phyloP scores from a whole-genome alignment of 2,329 filamentous ascomycete species.

The Blastomyces emzantsi region DNA sequence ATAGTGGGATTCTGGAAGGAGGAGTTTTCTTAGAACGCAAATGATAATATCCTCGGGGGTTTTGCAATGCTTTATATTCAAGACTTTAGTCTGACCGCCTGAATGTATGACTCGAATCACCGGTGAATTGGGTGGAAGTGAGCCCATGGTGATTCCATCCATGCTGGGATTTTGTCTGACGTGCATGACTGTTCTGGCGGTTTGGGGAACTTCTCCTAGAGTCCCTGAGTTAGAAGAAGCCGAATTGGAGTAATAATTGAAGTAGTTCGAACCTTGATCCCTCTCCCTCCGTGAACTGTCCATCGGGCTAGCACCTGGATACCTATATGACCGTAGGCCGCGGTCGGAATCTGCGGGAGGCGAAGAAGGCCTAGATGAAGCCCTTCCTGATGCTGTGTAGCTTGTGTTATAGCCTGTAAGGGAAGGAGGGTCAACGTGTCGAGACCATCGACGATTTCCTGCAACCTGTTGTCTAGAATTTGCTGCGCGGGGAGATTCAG shows the following conservation, averaged over 20 bases:
- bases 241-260: constrained; percentile 40
- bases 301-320: constrained; percentile 51
- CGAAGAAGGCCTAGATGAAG: constrained; percentile 60
- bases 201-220: constrained; percentile 54
- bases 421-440: constrained; percentile 30
- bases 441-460: constrained; percentile 55
- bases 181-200: constrained; percentile 58
- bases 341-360: constrained; percentile 51
- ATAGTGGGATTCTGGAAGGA: constrained; percentile 79
- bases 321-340: constrained; percentile 48
- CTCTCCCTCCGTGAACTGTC: constrained; percentile 46
- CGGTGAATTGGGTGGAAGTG: constrained; percentile 74
- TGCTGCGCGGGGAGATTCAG: constrained; percentile 55
- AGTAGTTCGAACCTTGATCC: constrained; percentile 45
- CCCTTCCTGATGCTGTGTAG: constrained; percentile 39
- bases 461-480: constrained; percentile 44
- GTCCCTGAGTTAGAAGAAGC: constrained; percentile 50
- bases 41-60: constrained; percentile 89
- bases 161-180: constrained; percentile 73
- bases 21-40: constrained; percentile 78
- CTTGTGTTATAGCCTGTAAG: constrained; percentile 34
- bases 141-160: constrained; percentile 78
- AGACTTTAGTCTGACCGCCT: constrained; percentile 81
- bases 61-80: constrained; percentile 86
- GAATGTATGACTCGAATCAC: constrained; percentile 91